phyloP scores from a whole-genome alignment of 2,329 filamentous ascomycete species.

The Calonectria pteridis region DNA sequence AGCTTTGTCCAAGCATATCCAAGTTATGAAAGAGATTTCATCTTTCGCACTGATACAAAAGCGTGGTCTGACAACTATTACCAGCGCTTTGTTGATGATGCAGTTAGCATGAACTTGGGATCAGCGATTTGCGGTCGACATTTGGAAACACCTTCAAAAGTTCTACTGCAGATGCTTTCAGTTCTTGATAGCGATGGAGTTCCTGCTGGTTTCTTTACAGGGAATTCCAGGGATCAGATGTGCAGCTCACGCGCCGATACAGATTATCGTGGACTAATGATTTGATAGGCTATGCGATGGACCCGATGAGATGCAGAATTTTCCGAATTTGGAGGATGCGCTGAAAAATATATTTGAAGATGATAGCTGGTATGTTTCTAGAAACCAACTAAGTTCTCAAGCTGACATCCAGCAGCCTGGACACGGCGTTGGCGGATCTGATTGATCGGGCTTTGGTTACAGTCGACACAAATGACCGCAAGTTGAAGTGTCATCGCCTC shows the following conservation, averaged over 20 bases:
- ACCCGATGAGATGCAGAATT: neutral
- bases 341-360: neutral
- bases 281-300: neutral
- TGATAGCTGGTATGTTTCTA: neutral
- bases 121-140: neutral
- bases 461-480: neutral
- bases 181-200: neutral
- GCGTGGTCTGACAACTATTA: neutral
- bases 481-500: neutral
- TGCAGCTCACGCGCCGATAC: neutral
- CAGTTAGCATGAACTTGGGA: neutral
- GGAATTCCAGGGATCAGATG: neutral
- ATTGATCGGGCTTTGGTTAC: neutral
- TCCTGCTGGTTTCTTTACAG: neutral
- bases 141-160: neutral
- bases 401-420: neutral
- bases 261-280: neutral
- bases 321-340: neutral
- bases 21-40: neutral
- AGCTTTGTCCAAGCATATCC: neutral
- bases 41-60: neutral
- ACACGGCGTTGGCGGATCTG: neutral
- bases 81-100: neutral
- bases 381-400: neutral
- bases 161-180: neutral